Conservation (phyloP, 139 green algal species). For the Limnomonas spitsbergensis region DNA sequence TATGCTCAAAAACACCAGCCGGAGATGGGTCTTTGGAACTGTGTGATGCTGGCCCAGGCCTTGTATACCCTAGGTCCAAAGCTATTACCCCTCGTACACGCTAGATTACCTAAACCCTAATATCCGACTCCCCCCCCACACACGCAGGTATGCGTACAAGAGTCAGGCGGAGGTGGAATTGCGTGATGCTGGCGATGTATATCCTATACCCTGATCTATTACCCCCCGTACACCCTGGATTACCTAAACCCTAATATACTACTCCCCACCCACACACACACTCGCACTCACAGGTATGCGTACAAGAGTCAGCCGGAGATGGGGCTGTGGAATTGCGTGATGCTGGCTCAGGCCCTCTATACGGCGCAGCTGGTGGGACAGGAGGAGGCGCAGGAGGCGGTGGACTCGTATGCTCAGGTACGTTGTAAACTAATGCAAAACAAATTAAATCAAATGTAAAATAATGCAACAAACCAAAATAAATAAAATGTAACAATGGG, state of each 20-base stretch:
- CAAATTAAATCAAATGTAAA: too few species aligned
- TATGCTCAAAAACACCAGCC: slow-evolving; percentile 65
- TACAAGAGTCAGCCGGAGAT: slow-evolving; percentile 68
- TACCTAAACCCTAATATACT: too few species aligned
- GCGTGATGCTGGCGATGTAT: slow-evolving; percentile 68
- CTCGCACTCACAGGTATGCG: slow-evolving; percentile 51
- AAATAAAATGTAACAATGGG: too few species aligned
- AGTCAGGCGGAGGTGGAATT: slow-evolving; percentile 69
- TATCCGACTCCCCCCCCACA: neutral
- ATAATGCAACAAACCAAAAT: too few species aligned
- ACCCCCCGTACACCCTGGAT: too few species aligned
- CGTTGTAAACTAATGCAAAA: too few species aligned
- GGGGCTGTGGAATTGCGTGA: slow-evolving; percentile 62
- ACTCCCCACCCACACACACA: too few species aligned
- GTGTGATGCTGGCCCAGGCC: slow-evolving; percentile 56
- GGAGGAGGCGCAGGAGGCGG: slow-evolving; percentile 51
- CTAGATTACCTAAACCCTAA: too few species aligned
- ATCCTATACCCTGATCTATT: too few species aligned
- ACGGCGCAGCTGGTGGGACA: slow-evolving; percentile 47
- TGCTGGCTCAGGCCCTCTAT: slow-evolving; percentile 68
- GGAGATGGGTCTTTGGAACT: slow-evolving; percentile 63
- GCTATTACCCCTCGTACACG: too few species aligned
- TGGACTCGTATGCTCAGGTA: slow-evolving; percentile 56
- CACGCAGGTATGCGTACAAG: slow-evolving; percentile 49
- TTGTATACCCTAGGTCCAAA: too few species aligned